Evolutionary conservation across 257 asterid species (phyloP), one percentile per base, ranked within the genome.

Genomic region (Leonotis leonurus): DNA sequence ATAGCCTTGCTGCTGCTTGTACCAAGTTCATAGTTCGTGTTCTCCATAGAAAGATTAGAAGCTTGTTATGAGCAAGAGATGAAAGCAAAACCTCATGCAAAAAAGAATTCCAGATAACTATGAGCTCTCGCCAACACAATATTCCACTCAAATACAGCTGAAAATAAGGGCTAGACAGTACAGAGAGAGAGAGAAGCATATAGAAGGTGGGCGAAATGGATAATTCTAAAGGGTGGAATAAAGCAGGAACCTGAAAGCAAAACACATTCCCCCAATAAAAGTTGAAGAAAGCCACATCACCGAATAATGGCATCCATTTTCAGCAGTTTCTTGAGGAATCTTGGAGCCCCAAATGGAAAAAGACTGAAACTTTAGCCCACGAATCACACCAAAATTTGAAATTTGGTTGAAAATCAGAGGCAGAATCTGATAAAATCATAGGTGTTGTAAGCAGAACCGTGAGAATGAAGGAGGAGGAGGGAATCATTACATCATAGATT

Each of bases 21-120:
- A 65, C 67, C 24, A 41, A 56, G 37, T 12, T 62, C 52, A 25
- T 8, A 46, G 10, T 61, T 57, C 32, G 52, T 66, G 50, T 65
- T 69, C 78, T 69, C 85, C 89, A 85, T 81, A 60, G 62, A 64
- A 73, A 64, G 52, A 10, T 46, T 65, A 63, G 71, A 69, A 54
- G 44, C 62, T 67, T 56, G 49, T 29, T 10, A 37, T 14, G 20
- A 40, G 53, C 39, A 24, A 30, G 54, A 50, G 29, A 53, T 16
- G 48, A 37, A 62, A 61, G 54, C 51, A 21, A 9, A 55, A 22
- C 46, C 50, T 58, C 68, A 62, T 58, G 56, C 50, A 73, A 59
- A 62, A 51, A 14, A 67, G 48, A 56, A 64, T n/a, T 73, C 62
- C 62, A 48, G 70, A 35, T 24, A 44, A 54, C 14, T 43, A 21